Percentiles rank a stretch among this genome's conserved stretches.
These are phyloP conservation scores for Ascochyta fabae DNA, from an alignment of 2,329 filamentous ascomycete species.

Conservation along the genomic window DNA sequence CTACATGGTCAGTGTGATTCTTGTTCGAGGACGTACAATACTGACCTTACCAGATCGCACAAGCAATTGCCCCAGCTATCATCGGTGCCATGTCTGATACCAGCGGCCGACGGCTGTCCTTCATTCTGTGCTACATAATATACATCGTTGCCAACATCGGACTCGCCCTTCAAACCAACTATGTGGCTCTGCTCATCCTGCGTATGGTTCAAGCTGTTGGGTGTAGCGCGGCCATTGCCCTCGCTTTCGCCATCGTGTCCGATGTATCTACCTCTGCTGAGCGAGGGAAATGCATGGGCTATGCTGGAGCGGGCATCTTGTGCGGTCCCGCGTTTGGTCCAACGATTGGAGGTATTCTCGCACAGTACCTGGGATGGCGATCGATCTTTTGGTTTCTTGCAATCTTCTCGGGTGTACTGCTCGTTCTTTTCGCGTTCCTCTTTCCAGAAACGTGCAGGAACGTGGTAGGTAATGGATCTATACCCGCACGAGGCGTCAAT, in stretches of 20 bases:
- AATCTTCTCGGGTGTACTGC: slow-evolving; percentile 50
- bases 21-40: not conserved
- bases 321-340: slow-evolving; percentile 44
- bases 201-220: slow-evolving; percentile 50
- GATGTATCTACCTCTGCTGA: slow-evolving; percentile 74
- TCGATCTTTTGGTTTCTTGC: slow-evolving; percentile 52
- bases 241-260: slow-evolving; percentile 74
- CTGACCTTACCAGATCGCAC: slow-evolving; percentile 42
- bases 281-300: slow-evolving; percentile 74
- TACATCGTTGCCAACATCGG: slow-evolving; percentile 48
- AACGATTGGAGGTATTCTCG: slow-evolving; percentile 42
- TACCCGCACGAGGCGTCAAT: slow-evolving; percentile 41
- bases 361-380: slow-evolving; percentile 45
- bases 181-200: slow-evolving; percentile 44
- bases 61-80: slow-evolving; percentile 62
- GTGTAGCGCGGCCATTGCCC: slow-evolving; percentile 54
- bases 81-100: slow-evolving; percentile 61
- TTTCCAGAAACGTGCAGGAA: slow-evolving; percentile 54
- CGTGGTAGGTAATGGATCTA: slow-evolving; percentile 52
- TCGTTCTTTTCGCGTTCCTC: slow-evolving; percentile 46
- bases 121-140: slow-evolving; percentile 53
- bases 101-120: slow-evolving; percentile 59
- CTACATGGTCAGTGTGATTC: slow-evolving; percentile 49
- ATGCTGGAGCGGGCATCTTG: slow-evolving; percentile 62
- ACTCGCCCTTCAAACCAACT: slow-evolving; percentile 47